Evolutionary conservation across 139 green algal species (phyloP).

Genomic region (Chlamydomonas eustigma): DNA sequence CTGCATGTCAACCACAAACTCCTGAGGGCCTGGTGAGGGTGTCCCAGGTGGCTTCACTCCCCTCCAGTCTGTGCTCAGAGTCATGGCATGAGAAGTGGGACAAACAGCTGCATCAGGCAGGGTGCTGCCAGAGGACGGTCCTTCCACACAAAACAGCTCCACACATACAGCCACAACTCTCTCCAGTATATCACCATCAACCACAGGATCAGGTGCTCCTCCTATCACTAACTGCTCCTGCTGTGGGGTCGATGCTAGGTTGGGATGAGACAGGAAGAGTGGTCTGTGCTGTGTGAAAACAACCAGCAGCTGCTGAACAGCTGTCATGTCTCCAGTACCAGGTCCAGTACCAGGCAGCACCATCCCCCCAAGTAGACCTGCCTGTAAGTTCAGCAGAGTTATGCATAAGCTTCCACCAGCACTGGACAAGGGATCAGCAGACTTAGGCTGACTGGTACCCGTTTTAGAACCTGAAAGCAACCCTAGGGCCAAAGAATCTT

Average conservation of each 20-base stretch:
- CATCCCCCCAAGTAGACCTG: background rate
- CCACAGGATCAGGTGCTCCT: too few relatives aligned
- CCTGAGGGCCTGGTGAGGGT: background rate
- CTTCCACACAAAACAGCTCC: background rate
- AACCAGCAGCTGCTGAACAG: background rate
- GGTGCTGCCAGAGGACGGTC: background rate
- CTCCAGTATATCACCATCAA: too few relatives aligned
- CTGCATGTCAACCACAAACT: constrained; percentile 15
- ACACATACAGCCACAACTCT: background rate
- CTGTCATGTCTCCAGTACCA: constrained; percentile 2
- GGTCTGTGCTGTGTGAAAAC: background rate
- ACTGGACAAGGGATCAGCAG: too few relatives aligned
- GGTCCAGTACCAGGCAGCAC: background rate
- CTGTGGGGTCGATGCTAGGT: too few relatives aligned
- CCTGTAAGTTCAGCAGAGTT: background rate
- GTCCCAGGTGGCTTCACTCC: background rate
- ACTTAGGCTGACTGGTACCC: background rate
- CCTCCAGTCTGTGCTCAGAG: constrained; percentile 2
- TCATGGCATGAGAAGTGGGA: background rate
- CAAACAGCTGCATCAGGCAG: background rate
- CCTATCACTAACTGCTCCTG: too few relatives aligned
- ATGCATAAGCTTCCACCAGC: too few relatives aligned
- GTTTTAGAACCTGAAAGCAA: too few relatives aligned
- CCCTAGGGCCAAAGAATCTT: too few relatives aligned
- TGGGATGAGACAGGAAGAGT: background rate